phyloP scores from a whole-genome alignment of 306 rosid genomes.

The Boehmeria nivea region DNA sequence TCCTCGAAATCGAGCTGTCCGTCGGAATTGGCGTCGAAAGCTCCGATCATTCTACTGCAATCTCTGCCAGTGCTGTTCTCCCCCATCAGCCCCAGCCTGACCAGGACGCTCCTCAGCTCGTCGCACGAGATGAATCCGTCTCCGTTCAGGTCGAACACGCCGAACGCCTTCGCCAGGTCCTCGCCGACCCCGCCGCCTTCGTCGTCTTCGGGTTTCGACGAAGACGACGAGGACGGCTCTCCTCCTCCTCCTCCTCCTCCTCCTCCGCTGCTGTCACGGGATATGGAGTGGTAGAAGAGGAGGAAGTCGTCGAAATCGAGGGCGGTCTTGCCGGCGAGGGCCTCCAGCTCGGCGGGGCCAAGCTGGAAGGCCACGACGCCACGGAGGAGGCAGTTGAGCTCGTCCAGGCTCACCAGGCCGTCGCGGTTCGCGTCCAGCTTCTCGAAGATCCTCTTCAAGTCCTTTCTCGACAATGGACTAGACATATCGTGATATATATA shows the following conservation, averaged over 20 bases:
- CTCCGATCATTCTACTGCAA: slow-evolving; percentile 48
- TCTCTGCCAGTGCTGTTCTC: slow-evolving; percentile 32
- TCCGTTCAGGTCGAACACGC: slow-evolving; percentile 66
- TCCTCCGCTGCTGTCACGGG: too few species aligned
- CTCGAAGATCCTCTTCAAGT: slow-evolving; percentile 62
- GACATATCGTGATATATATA: slow-evolving; percentile 24
- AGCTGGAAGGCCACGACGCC: slow-evolving; percentile 26
- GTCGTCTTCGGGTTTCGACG: neutral
- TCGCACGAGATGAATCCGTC: slow-evolving; percentile 74
- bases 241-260: too few species aligned
- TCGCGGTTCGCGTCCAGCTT: slow-evolving; percentile 60
- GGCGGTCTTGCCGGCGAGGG: slow-evolving; percentile 36
- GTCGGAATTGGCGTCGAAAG: slow-evolving; percentile 60
- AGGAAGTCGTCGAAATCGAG: slow-evolving; percentile 54
- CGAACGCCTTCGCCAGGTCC: slow-evolving; percentile 55
- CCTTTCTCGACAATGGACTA: slow-evolving; percentile 33
- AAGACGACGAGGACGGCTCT: too few species aligned
- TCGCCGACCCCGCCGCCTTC: neutral
- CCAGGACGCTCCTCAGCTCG: slow-evolving; percentile 54
- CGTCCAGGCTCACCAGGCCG: slow-evolving; percentile 56
- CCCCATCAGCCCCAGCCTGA: slow-evolving; percentile 55
- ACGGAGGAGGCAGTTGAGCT: slow-evolving; percentile 45
- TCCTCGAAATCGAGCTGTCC: slow-evolving; percentile 82
- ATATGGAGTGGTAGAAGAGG: slow-evolving; percentile 51
- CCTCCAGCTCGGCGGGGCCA: slow-evolving; percentile 44